Evolutionary conservation across 805 yeast species (phyloP), one percentile per base, ranked within the genome.

Genomic region (Ogataea ganodermae): DNA sequence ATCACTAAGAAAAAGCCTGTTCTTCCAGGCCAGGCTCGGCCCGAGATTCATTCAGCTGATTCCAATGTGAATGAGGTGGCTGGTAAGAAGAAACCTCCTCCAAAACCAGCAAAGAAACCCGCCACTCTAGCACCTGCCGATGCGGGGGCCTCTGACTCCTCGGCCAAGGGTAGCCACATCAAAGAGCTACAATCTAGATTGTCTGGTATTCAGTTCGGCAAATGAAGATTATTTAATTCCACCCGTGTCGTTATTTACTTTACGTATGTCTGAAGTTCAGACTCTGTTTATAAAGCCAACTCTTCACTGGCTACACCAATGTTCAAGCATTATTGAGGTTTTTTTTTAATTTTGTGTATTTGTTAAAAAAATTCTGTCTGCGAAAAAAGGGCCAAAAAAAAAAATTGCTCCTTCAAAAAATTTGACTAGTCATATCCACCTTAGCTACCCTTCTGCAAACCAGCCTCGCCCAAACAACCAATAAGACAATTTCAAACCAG

Each of bases 101-200:
- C 56, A 36, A 49, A 52, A 35, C 59, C 55, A 16, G 13, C 48
- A 2, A 53, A 53, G 35, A 55, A 46, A 20, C 31, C 50, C 2
- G 7, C 30, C 14, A 17, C n/a, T 13, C 16, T 27, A 4, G 14
- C 23, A 3, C 3, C 32, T 10, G 18, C 18, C 20, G 30, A 23
- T 40, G 31, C 51, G 44, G 13, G 44, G 46, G 35, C 44, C 24
- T 17, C 54, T 20, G 35, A 32, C 6, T 18, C 47, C 3, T 13
- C 23, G 14, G 64, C 63, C 6, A 49, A 32, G 3, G 67, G 65
- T 3, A 41, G 43, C 26, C 68, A 65, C 45, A 64, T 67, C 35
- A 55, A 53, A 46, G 71, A 67, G 28, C 43, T 67, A 23, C 71
- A 67, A 38, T 50, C 57, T 6, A 57, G 50, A 35, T 42, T 67